Evolutionary conservation across 2,329 filamentous ascomycete genomes (phyloP).

Genomic region (Macrophomina tecta): DNA sequence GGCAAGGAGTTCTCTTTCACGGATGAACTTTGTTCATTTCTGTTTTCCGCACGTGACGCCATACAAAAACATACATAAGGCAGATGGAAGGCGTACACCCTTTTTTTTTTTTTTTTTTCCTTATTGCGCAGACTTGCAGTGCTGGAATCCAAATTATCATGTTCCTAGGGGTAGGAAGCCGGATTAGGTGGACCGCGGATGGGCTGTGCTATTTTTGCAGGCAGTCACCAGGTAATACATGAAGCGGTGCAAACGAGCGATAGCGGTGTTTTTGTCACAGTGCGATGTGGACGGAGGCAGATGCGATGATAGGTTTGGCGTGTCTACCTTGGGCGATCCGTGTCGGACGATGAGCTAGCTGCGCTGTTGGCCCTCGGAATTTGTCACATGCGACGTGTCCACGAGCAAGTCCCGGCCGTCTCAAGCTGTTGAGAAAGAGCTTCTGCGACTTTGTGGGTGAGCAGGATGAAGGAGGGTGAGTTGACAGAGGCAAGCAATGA

Average conservation of each 20-base stretch:
- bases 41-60: constrained; percentile 8
- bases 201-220: constrained; percentile 3
- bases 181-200: background rate
- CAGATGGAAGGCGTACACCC: constrained; percentile 7
- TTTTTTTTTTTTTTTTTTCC: background rate
- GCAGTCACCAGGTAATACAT: constrained; percentile 11
- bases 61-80: constrained; percentile 16
- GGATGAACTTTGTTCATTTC: constrained; percentile 15
- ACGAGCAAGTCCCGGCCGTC: no score
- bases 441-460: background rate
- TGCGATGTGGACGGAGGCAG: no score
- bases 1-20: constrained; percentile 7
- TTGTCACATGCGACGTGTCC: background rate
- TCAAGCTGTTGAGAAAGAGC: no score
- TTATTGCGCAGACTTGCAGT: constrained; percentile 1
- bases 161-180: background rate
- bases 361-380: background rate
- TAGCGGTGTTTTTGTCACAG: background rate
- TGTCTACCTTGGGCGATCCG: constrained; percentile 6
- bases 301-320: no score
- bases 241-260: background rate
- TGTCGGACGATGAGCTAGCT: background rate
- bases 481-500: no score
- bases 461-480: no score
- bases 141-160: background rate